Evolutionary conservation across 176 grass and related monocot species (phyloP).

Genomic region (Musa itinerans): DNA sequence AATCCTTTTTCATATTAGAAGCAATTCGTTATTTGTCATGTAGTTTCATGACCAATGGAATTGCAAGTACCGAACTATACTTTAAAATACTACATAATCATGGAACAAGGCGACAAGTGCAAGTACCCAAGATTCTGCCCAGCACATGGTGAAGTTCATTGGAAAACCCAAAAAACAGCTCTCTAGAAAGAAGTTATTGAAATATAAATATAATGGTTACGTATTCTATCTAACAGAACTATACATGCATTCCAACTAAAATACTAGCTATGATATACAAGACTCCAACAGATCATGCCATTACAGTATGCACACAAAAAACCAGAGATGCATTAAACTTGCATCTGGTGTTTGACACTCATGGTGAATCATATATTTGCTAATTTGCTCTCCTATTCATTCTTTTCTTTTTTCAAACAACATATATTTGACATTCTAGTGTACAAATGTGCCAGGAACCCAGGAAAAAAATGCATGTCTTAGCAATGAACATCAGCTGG

Average conservation of each 20-base stretch:
- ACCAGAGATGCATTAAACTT: neutral
- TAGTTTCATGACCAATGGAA: neutral
- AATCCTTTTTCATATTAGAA: conserved; percentile 46
- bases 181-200: too few relatives aligned
- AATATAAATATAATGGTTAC: too few relatives aligned
- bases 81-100: neutral
- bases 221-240: too few relatives aligned
- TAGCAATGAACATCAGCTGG: too few relatives aligned
- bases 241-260: too few relatives aligned
- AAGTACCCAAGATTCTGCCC: too few relatives aligned
- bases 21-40: conserved; percentile 10
- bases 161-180: too few relatives aligned
- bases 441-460: neutral
- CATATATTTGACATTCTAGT: neutral
- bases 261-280: too few relatives aligned
- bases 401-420: neutral
- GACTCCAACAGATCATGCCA: too few relatives aligned
- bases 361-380: neutral
- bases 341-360: neutral
- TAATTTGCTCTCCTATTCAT: neutral
- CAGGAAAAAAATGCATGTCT: neutral
- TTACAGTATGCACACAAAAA: too few relatives aligned
- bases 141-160: too few relatives aligned
- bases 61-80: neutral
- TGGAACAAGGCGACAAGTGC: too few relatives aligned